Evolutionary conservation across 192 early-diverging fungal genomes (phyloP).

Genomic region (Chytriomyces sp.): DNA sequence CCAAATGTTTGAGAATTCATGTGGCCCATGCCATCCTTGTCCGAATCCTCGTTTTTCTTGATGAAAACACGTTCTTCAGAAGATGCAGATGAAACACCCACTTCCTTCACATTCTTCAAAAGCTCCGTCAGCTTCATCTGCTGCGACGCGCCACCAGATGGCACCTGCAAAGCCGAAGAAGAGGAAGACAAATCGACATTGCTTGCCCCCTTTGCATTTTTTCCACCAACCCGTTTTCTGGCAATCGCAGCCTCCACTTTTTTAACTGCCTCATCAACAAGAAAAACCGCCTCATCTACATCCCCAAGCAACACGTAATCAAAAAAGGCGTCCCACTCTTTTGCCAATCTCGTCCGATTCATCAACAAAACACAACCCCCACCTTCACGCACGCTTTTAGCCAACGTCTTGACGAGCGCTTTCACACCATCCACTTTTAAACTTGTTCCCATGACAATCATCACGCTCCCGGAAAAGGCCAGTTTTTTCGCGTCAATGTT

Average conservation of each 20-base stretch:
- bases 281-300: constrained; percentile 60
- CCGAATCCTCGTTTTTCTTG: too few relatives aligned
- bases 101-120: constrained; percentile 9
- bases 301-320: constrained; percentile 77
- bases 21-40: too few relatives aligned
- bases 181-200: not conserved
- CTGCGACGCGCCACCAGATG: not conserved
- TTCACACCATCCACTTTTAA: constrained; percentile 83
- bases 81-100: too few relatives aligned
- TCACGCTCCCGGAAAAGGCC: constrained; percentile 60
- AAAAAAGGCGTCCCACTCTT: constrained; percentile 81
- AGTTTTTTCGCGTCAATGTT: constrained; percentile 39
- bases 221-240: too few relatives aligned
- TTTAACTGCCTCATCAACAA: constrained; percentile 34
- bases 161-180: not conserved
- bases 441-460: constrained; percentile 90
- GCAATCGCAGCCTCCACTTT: constrained; percentile 11
- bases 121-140: constrained; percentile 7
- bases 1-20: too few relatives aligned
- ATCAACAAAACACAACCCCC: constrained; percentile 68
- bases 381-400: constrained; percentile 34
- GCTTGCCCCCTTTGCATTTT: not conserved
- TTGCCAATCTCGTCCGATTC: constrained; percentile 68
- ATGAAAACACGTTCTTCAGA: too few relatives aligned
- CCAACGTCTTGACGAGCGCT: constrained; percentile 73